phyloP scores from a whole-genome alignment of 1,284 basidiomycete species.

The Microbotryum lychnidis-dioicae region DNA sequence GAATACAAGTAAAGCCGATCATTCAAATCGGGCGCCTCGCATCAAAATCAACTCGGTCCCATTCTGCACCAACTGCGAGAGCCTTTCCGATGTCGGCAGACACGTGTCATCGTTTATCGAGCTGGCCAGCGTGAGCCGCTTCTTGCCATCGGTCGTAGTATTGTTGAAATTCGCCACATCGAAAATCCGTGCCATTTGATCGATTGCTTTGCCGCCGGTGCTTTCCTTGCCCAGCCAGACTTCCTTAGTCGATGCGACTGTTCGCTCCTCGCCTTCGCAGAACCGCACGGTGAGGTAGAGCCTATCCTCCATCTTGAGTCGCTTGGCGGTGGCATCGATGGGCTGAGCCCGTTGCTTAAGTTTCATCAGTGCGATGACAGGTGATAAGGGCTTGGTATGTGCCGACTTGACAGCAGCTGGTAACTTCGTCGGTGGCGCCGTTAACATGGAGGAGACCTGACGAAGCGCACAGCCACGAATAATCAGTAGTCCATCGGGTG shows the following conservation, averaged over 20 bases:
- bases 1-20: no score
- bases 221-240: not conserved
- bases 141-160: not conserved
- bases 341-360: not conserved
- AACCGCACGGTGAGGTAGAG: not conserved
- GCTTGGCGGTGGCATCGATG: not conserved
- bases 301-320: slow-evolving; percentile 1
- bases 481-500: no score
- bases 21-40: not conserved
- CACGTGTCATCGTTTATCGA: not conserved
- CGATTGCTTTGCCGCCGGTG: not conserved
- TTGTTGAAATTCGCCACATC: slow-evolving; percentile 1
- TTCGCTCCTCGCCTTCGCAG: not conserved
- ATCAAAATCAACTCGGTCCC: not conserved
- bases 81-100: not conserved
- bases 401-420: not conserved
- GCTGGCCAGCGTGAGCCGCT: not conserved
- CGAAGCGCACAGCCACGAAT: not conserved
- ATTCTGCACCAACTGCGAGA: not conserved
- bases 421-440: not conserved
- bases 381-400: not conserved
- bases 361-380: slow-evolving; percentile 1
- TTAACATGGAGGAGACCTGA: no score
- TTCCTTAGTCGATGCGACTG: not conserved
- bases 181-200: not conserved